phyloP scores from a whole-genome alignment of 257 asterid species.

The Plantago major region DNA sequence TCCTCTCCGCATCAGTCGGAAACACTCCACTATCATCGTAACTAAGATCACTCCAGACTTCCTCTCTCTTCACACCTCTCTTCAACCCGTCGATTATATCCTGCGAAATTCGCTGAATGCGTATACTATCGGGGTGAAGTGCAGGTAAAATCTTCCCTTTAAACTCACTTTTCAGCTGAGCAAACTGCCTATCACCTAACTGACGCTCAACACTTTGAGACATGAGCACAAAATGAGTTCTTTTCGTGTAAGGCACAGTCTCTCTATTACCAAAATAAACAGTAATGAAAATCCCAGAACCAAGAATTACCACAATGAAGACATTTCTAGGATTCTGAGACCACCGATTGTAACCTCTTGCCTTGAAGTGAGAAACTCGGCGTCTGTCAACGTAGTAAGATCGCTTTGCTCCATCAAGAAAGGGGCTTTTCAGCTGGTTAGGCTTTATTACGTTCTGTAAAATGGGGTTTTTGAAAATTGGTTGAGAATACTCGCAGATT shows the following conservation, averaged over 20 bases:
- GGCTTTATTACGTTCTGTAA: conserved; percentile 27
- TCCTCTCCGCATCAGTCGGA: conserved; percentile 26
- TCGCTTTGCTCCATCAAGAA: conserved; percentile 54
- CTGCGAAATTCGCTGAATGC: conserved; percentile 62
- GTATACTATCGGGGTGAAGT: conserved; percentile 81
- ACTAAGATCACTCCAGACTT: conserved; percentile 55
- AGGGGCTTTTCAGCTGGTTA: conserved; percentile 34
- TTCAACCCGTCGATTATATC: conserved; percentile 72
- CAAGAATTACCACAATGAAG: conserved; percentile 35
- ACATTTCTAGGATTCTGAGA: conserved; percentile 52
- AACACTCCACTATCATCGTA: conserved; percentile 40
- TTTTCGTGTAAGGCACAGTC: conserved; percentile 75
- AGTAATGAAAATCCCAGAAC: conserved; percentile 64
- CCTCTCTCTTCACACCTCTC: conserved; percentile 50
- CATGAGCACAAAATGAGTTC: conserved; percentile 81
- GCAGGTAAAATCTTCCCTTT: conserved; percentile 79
- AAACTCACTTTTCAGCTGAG: conserved; percentile 39
- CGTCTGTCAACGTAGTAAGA: conserved; percentile 59
- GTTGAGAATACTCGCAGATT: conserved; percentile 26
- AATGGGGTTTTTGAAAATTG: conserved; percentile 36
- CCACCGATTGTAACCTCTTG: conserved; percentile 71
- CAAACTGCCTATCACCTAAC: conserved; percentile 64
- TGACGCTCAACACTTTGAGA: conserved; percentile 50
- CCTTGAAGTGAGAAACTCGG: conserved; percentile 56
- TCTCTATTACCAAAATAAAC: conserved; percentile 74